Evolutionary conservation across 768 basidiomycete genomes (phyloP).

Genomic region (Suillus spraguei): DNA sequence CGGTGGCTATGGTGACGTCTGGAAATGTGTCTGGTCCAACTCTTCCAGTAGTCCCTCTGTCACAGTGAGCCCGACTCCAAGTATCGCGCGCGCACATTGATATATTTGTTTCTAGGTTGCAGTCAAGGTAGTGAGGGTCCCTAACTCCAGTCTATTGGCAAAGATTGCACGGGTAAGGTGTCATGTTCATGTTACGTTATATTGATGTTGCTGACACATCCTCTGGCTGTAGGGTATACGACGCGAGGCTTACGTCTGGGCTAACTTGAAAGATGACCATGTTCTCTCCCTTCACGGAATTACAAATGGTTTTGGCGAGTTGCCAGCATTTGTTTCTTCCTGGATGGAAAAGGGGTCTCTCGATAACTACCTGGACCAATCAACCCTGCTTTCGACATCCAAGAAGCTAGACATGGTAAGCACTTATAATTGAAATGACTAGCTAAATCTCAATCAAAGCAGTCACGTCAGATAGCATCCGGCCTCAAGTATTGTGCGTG

Average conservation of each 20-base stretch:
- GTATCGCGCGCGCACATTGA: background rate
- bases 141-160: background rate
- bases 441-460: background rate
- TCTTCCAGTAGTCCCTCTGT: background rate
- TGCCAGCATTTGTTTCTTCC: conserved; percentile 35
- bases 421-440: background rate
- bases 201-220: background rate
- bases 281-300: conserved; percentile 33
- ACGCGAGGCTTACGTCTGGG: conserved; percentile 35
- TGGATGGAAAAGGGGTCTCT: conserved; percentile 37
- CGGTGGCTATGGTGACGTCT: conserved; percentile 1
- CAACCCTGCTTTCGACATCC: conserved; percentile 13
- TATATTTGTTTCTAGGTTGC: background rate
- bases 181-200: background rate
- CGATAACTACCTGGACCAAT: conserved; percentile 29
- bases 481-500: conserved; percentile 26
- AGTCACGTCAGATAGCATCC: conserved; percentile 29
- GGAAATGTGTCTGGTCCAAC: background rate
- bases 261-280: conserved; percentile 29
- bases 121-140: background rate
- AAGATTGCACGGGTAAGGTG: background rate
- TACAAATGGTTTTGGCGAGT: conserved; percentile 26
- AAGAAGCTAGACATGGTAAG: conserved; percentile 24
- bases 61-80: background rate
- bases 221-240: conserved; percentile 22